Base-by-base conservation (phyloP, 768 basidiomycete species). In the Rhizopogon rudus region DNA sequence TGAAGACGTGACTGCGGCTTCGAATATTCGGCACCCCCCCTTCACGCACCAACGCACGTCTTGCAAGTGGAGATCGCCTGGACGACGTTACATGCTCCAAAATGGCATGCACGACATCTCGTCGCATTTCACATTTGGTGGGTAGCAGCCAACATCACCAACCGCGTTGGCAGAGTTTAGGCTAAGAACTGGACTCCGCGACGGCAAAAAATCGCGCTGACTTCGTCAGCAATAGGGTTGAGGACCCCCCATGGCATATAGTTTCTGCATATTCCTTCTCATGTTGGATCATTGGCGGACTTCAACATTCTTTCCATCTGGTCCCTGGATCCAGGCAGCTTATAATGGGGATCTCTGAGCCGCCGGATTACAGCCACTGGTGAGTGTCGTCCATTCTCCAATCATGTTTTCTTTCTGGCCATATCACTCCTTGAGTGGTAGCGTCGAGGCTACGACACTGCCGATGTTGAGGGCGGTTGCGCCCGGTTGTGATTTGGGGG, bases 371-470 rank as follows among this genome's bases (percentile, higher is more conserved):
- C 6, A 12, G 29, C 41, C 16, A 39, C 12, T 16, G 14, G 56
- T 57, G 52, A 53, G 56, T 57, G 46, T 49, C 52, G 25, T 25
- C 25, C 25, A 25, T 50, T 57, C 25, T 48, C 53, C 52, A 53
- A 33, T 54, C 40, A 20, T 42, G 41, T 25, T 41, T 28, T 33
- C 25, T 39, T 22, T 40, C 31, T 6, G 52, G 40, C 25, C 6
- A n/a, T 40, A 28, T 44, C 14, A 44, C 14, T 44, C 16, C 8
- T 29, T 14, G 25, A 16, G 16, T 44, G 43, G 22, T 13, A 44
- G 7, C 14, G 6, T 25, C 25, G 25, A 6, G 25, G 25, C 43
- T 10, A 44, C 14, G 9, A 35, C 2, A 12, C 14, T 40, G 13
- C n/a, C 28, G 16, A 28, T 16, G 28, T 44, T 42, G 20, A 42